These are phyloP conservation scores for Cystobasidium ongulense DNA, from an alignment of 768 basidiomycete genomes.

Conservation along the genomic window DNA sequence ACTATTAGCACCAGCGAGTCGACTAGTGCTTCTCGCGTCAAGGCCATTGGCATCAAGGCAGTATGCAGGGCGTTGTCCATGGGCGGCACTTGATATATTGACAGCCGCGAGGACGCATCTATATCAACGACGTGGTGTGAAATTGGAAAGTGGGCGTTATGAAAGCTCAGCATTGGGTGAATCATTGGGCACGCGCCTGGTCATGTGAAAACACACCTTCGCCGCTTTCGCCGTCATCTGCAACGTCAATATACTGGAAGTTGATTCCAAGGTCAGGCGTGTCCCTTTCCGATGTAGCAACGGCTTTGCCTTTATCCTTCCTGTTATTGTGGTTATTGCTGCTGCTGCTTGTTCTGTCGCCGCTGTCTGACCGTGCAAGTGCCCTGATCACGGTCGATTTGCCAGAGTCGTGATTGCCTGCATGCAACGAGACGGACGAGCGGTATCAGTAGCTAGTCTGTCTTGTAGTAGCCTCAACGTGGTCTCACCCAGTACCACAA, in stretches of 20 bases:
- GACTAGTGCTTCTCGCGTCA: conserved; percentile 47
- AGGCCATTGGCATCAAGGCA: conserved; percentile 34
- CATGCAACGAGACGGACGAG: not conserved
- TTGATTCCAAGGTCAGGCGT: conserved; percentile 21
- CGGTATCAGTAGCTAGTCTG: not conserved
- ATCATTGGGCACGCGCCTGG: not conserved
- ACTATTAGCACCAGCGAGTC: conserved; percentile 74
- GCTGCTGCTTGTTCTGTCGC: not conserved
- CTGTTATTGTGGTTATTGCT: not conserved
- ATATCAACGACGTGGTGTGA: too few relatives aligned
- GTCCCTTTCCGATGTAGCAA: not conserved
- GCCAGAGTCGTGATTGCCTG: conserved; percentile 9
- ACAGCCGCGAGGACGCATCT: conserved; percentile 1
- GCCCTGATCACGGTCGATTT: conserved; percentile 18
- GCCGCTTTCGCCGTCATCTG: conserved; percentile 16
- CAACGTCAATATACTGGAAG: conserved; percentile 17
- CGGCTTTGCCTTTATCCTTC: conserved; percentile 8
- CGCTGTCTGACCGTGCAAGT: not conserved
- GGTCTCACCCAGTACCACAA: not conserved
- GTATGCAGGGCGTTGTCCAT: conserved; percentile 28
- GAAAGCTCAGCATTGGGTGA: too few relatives aligned
- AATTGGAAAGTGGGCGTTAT: not conserved
- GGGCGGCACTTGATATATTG: not conserved
- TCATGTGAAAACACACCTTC: not conserved
- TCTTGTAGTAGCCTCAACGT: not conserved